Evolutionary conservation across 441 rosid species (phyloP).

Genomic region (Jatropha multifida): DNA sequence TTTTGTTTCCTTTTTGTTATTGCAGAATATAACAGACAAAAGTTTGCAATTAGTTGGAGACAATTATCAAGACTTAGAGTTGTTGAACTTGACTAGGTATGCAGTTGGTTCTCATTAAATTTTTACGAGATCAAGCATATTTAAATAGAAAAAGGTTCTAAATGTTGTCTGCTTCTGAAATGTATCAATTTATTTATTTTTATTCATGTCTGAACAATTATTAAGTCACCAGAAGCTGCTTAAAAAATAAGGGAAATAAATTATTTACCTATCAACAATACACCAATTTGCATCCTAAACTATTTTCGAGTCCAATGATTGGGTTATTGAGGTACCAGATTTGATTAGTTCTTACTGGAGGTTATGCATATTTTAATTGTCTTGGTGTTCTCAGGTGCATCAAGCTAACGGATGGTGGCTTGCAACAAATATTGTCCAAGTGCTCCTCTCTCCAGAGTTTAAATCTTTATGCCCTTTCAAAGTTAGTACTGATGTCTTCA

Average conservation of each 20-base stretch:
- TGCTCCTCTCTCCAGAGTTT: conserved; percentile 61
- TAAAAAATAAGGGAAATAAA: background rate
- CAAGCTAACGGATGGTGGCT: conserved; percentile 79
- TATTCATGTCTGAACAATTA: background rate
- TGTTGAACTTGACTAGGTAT: conserved; percentile 78
- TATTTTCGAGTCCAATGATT: background rate
- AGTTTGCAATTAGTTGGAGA: conserved; percentile 73
- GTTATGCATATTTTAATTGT: conserved; percentile 19
- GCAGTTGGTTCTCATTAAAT: conserved; percentile 11
- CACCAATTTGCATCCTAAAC: no score
- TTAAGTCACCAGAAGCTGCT: background rate
- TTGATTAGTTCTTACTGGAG: conserved; percentile 6
- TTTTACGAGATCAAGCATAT: background rate
- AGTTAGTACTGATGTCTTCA: conserved; percentile 36
- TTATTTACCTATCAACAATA: background rate
- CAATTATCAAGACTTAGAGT: conserved; percentile 58
- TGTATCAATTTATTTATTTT: background rate
- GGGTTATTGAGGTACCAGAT: background rate
- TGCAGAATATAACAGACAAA: conserved; percentile 70
- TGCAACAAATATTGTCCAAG: conserved; percentile 59
- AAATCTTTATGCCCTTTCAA: conserved; percentile 90
- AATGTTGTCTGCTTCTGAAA: background rate
- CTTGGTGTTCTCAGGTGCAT: conserved; percentile 54
- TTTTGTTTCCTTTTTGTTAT: conserved; percentile 15
- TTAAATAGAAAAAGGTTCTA: background rate